Base-by-base conservation (phyloP, 2,329 filamentous ascomycete species). In the Epichloe gansuensis region DNA sequence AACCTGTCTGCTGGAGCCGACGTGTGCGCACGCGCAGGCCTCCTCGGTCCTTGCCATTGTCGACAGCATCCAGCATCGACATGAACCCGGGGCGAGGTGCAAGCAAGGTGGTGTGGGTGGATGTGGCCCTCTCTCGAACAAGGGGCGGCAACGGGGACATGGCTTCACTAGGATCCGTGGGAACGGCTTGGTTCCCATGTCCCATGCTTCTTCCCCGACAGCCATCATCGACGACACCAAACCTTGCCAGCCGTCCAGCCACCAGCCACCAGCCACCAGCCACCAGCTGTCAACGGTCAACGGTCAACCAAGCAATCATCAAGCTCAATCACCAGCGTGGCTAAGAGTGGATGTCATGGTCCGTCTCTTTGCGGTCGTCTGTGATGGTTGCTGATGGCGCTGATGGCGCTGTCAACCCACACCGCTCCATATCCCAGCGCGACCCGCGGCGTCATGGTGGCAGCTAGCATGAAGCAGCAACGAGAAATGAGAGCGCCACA, bases 361-460 rank as follows among this genome's bases (percentile, higher is more conserved):
- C 28, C 8, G 28, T 2, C 28, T 31, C 28, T 11, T 31, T 11
- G 28, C 28, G 28, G 28, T 31, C 28, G 28, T 31, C 31, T 31
- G 31, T 9, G 31, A 31, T 31, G 31, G 31, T 8, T 8, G 3
- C 28, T 31, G 28, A 31, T 31, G 28, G 28, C 28, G 28, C 28
- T 31, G 31, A 31, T 47, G 49, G 49, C 47, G 50, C 46, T 45
- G 15, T 56, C 57, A 60, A 60, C 56, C 58, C 62, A 65, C 64
- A 66, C 64, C 65, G 64, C 64, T 59, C 63, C 63, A 58, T 61
- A 37, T 41, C 37, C n/a, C 44, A 45, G 43, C 38, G 5, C 48
- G 43, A 38, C 44, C 28, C 31, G 37, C 48, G 35, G 48, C 48
- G 52, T 51, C 41, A 37, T 42, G 38, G 45, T 34, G 49, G 39